Evolutionary conservation across 306 rosid genomes (phyloP).

Genomic region (Citrullus colocynthis): DNA sequence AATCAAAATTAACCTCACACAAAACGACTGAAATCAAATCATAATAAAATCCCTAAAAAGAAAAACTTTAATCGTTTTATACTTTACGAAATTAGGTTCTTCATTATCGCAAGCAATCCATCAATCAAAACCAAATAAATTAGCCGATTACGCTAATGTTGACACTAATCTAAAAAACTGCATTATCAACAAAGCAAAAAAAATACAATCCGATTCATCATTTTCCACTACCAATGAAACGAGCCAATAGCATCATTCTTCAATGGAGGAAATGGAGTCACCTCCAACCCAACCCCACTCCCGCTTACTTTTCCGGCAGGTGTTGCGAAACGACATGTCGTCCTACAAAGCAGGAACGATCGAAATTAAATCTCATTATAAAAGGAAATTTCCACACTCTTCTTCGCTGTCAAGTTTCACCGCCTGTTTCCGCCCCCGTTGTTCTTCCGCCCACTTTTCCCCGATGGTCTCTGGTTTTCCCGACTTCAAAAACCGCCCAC

Average conservation of each 20-base stretch:
- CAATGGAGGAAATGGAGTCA: neutral
- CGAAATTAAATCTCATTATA: neutral
- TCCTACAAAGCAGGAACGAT: neutral
- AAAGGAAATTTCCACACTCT: neutral
- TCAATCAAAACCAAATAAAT: neutral
- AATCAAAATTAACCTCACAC: neutral
- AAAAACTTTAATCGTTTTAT: neutral
- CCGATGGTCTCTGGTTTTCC: slow-evolving; percentile 13
- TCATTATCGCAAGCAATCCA: neutral
- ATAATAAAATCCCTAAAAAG: neutral
- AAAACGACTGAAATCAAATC: neutral
- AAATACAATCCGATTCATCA: neutral
- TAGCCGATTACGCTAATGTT: neutral
- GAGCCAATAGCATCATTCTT: neutral
- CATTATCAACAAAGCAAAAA: neutral
- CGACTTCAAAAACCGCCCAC: neutral
- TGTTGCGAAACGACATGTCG: neutral
- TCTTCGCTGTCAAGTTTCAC: neutral
- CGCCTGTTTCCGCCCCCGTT: neutral
- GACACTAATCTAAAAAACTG: neutral
- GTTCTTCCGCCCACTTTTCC: slow-evolving; percentile 3
- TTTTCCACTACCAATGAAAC: neutral
- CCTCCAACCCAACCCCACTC: neutral
- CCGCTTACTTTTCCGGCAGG: neutral
- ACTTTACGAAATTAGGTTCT: neutral